A percentile compares a stretch with the other conserved stretches of the same genome.
These are phyloP conservation scores for Vickermania ingenoplastis DNA, from an alignment of 208 protist species.

Conservation along the genomic window DNA sequence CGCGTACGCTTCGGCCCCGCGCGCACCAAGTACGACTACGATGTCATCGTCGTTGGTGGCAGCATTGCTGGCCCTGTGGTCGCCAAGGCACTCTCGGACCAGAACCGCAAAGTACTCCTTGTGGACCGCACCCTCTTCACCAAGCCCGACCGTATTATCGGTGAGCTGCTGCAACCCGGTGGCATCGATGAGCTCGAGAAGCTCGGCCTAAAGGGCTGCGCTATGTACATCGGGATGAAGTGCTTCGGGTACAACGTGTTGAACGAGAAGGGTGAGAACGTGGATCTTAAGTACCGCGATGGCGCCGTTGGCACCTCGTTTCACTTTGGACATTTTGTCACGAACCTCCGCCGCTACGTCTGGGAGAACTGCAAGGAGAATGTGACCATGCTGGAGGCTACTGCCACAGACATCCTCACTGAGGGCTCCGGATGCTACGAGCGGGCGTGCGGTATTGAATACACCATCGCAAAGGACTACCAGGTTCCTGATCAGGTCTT, in stretches of 20 bases:
- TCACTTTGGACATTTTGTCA: slow-evolving; percentile 92
- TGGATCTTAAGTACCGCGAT: slow-evolving; percentile 70
- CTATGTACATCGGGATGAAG: slow-evolving; percentile 69
- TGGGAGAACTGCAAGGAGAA: slow-evolving; percentile 54
- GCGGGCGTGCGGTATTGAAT: slow-evolving; percentile 77
- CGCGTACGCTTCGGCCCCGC: slow-evolving; percentile 23
- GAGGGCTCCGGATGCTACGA: slow-evolving; percentile 38
- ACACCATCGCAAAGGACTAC: slow-evolving; percentile 42
- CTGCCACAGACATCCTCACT: slow-evolving; percentile 60
- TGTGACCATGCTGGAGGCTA: slow-evolving; percentile 80
- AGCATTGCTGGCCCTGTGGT: slow-evolving; percentile 87
- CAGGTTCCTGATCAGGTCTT: slow-evolving; percentile 46
- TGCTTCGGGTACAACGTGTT: slow-evolving; percentile 87
- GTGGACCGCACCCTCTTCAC: slow-evolving; percentile 86
- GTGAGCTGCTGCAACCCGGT: slow-evolving; percentile 94
- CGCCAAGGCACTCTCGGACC: slow-evolving; percentile 74
- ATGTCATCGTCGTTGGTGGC: slow-evolving; percentile 88
- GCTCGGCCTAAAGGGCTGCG: slow-evolving; percentile 86
- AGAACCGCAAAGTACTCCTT: slow-evolving; percentile 81
- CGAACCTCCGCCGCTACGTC: slow-evolving; percentile 71
- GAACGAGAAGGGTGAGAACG: slow-evolving; percentile 35
- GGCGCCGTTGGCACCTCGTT: slow-evolving; percentile 65
- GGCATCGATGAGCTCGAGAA: slow-evolving; percentile 75
- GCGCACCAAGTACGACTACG: slow-evolving; percentile 75
- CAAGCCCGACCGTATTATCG: slow-evolving; percentile 91